Conservation (phyloP, 441 rosid genomes). For the Gossypium trilobum region DNA sequence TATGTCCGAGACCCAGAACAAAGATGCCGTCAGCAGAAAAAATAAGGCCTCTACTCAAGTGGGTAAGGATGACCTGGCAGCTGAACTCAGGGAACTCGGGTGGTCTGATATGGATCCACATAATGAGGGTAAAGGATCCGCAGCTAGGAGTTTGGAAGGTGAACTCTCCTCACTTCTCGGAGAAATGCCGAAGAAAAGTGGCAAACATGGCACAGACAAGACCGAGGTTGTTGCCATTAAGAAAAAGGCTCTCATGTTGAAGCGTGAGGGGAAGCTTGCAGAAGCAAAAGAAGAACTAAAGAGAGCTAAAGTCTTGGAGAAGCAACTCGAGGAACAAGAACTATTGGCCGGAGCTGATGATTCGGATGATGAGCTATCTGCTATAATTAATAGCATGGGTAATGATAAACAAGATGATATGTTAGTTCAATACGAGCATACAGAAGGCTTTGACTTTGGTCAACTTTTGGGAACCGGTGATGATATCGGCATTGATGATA, state of each 20-base stretch:
- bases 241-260: slow-evolving; percentile 63
- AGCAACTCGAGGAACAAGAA: slow-evolving; percentile 79
- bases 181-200: slow-evolving; percentile 35
- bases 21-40: slow-evolving; percentile 30
- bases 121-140: slow-evolving; percentile 43
- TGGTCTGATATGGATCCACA: slow-evolving; percentile 61
- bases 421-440: slow-evolving; percentile 32
- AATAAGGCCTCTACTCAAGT: slow-evolving; percentile 31
- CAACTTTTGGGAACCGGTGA: slow-evolving; percentile 40
- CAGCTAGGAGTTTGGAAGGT: slow-evolving; percentile 60
- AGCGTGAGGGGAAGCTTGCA: slow-evolving; percentile 82
- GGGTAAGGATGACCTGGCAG: slow-evolving; percentile 46
- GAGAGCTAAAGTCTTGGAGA: slow-evolving; percentile 76
- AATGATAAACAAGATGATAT: slow-evolving; percentile 45
- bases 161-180: slow-evolving; percentile 73
- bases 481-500: slow-evolving; percentile 43
- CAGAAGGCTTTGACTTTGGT: slow-evolving; percentile 32
- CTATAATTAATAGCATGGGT: slow-evolving; percentile 49
- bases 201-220: slow-evolving; percentile 38
- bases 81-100: slow-evolving; percentile 70
- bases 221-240: slow-evolving; percentile 59
- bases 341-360: slow-evolving; percentile 64
- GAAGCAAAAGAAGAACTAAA: slow-evolving; percentile 95
- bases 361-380: slow-evolving; percentile 85
- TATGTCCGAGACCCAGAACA: slow-evolving; percentile 33